Conservation (phyloP, 2,329 filamentous ascomycete species). For the Dothistroma septosporum region DNA sequence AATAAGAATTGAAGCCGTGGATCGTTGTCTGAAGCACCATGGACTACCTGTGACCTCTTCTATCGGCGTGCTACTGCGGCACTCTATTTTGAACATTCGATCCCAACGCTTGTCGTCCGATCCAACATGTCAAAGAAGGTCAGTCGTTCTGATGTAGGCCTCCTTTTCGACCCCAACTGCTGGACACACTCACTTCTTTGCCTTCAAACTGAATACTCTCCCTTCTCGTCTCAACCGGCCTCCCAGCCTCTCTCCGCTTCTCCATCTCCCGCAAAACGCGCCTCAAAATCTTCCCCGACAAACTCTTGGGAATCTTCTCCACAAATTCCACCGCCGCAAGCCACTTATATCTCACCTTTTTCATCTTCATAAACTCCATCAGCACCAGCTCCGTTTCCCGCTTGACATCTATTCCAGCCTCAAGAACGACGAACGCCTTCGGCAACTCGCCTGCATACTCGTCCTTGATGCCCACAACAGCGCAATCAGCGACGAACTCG, state of each 20-base stretch:
- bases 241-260: background rate
- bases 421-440: background rate
- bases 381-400: background rate
- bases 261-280: conserved; percentile 50
- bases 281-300: conserved; percentile 67
- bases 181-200: background rate
- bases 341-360: conserved; percentile 67
- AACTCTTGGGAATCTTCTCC: conserved; percentile 65
- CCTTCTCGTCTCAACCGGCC: background rate
- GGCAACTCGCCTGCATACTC: background rate
- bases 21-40: too few species aligned
- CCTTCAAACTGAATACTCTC: background rate
- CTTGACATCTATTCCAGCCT: background rate
- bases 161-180: background rate
- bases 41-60: too few species aligned
- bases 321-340: conserved; percentile 61
- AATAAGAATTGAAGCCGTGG: too few species aligned
- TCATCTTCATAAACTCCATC: conserved; percentile 24
- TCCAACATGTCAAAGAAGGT: background rate
- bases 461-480: conserved; percentile 54
- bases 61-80: too few species aligned
- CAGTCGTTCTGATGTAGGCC: background rate
- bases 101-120: too few species aligned
- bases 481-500: conserved; percentile 58
- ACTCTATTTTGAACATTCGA: too few species aligned